These are phyloP conservation scores for Coffea canephora DNA, from an alignment of 257 asterid species.

Conservation along the genomic window DNA sequence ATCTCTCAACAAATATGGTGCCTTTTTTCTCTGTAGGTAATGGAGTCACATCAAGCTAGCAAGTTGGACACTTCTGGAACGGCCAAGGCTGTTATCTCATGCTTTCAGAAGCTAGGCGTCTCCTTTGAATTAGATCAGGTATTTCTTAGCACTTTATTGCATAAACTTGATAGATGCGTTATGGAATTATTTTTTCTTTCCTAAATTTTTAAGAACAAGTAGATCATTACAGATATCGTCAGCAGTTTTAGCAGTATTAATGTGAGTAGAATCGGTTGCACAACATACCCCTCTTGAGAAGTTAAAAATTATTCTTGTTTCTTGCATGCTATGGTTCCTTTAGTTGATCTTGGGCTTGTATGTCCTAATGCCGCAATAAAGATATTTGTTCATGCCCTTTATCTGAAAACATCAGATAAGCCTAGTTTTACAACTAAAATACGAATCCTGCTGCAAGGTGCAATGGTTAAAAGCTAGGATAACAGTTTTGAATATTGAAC, in stretches of 20 bases:
- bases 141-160: neutral
- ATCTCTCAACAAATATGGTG: neutral
- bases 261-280: neutral
- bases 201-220: neutral
- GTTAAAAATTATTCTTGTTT: neutral
- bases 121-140: slow-evolving; percentile 73
- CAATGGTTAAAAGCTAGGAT: no score
- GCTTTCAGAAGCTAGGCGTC: slow-evolving; percentile 87
- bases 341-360: neutral
- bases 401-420: no score
- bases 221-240: neutral
- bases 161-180: neutral
- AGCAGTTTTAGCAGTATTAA: neutral
- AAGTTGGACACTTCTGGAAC: slow-evolving; percentile 93
- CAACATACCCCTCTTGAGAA: neutral
- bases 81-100: slow-evolving; percentile 90
- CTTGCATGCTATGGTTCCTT: neutral
- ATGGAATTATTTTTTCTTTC: neutral
- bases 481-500: no score
- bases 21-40: slow-evolving; percentile 43
- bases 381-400: no score
- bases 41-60: slow-evolving; percentile 96
- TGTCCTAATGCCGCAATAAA: neutral
- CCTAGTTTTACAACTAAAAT: no score
- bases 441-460: no score